Conservation (phyloP, 2,329 filamentous ascomycete species). For the Pezicula carpinea region DNA sequence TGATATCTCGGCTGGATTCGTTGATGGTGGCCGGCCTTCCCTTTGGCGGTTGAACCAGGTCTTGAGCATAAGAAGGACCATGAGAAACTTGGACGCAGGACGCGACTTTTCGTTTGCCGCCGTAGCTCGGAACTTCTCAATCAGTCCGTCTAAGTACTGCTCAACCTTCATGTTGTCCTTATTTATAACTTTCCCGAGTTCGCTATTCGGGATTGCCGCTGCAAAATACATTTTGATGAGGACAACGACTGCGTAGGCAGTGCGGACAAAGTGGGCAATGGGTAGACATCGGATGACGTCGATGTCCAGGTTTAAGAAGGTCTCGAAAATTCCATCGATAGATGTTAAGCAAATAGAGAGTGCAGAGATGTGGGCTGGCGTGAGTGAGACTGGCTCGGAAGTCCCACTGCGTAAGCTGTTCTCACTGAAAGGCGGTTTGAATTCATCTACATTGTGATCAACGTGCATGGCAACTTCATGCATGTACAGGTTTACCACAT, state of each 20-base stretch:
- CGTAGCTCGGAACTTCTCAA: conserved; percentile 61
- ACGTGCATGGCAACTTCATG: conserved; percentile 56
- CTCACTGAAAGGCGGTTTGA: conserved; percentile 32
- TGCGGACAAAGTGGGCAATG: conserved; percentile 45
- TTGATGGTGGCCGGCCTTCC: conserved; percentile 16
- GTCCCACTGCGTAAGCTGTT: conserved; percentile 18
- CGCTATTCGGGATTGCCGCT: conserved; percentile 56
- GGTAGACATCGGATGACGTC: conserved; percentile 45
- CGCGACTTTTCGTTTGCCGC: conserved; percentile 60
- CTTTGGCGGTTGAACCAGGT: conserved; percentile 46
- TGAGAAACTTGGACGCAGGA: conserved; percentile 64
- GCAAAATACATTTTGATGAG: conserved; percentile 57
- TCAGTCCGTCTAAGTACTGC: conserved; percentile 64
- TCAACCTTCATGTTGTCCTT: conserved; percentile 61
- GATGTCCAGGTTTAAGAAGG: conserved; percentile 42
- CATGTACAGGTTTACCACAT: conserved; percentile 50
- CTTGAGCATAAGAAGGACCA: conserved; percentile 66
- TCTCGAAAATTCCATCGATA: conserved; percentile 49
- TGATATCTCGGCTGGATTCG: conserved; percentile 2
- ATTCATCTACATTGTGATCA: conserved; percentile 50
- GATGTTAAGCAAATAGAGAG: conserved; percentile 47
- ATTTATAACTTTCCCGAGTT: conserved; percentile 66
- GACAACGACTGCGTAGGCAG: conserved; percentile 51
- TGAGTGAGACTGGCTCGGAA: conserved; percentile 17
- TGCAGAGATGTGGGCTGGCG: conserved; percentile 41